Conservation (phyloP, 441 rosid species). For the Euphorbia schlechtendalii region DNA sequence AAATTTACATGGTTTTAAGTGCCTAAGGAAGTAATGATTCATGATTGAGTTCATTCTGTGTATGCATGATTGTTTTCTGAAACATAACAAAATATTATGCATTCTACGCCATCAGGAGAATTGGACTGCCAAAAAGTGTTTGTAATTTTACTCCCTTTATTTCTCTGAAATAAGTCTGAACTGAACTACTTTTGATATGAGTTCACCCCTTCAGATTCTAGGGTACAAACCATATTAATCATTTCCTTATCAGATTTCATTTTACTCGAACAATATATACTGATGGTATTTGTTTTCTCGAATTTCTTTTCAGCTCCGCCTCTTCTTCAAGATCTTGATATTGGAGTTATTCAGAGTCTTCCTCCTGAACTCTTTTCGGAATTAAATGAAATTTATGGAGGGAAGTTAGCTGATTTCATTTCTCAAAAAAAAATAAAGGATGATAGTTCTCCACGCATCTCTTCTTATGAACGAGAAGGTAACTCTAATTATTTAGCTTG, state of each 20-base stretch:
- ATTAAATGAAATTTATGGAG: slow-evolving; percentile 74
- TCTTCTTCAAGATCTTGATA: slow-evolving; percentile 62
- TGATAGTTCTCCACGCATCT: slow-evolving; percentile 20
- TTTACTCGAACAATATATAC: slow-evolving; percentile 27
- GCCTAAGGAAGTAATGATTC: neutral
- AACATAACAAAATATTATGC: neutral
- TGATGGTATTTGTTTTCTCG: slow-evolving; percentile 5
- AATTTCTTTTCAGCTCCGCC: slow-evolving; percentile 46
- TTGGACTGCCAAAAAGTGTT: neutral
- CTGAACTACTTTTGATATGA: slow-evolving; percentile 11
- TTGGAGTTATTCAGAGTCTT: slow-evolving; percentile 75
- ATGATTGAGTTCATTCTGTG: neutral
- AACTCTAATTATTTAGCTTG: slow-evolving; percentile 18
- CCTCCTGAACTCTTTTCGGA: slow-evolving; percentile 79
- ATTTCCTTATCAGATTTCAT: slow-evolving; percentile 23
- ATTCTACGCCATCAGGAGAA: slow-evolving; percentile 2
- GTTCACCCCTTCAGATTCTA: slow-evolving; percentile 36
- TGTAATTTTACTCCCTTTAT: neutral
- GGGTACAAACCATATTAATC: slow-evolving; percentile 25
- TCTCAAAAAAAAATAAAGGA: slow-evolving; percentile 39
- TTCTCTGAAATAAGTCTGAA: neutral
- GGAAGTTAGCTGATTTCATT: slow-evolving; percentile 54
- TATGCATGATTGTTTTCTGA: slow-evolving; percentile 6
- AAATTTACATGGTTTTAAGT: neutral
- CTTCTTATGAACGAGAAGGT: slow-evolving; percentile 33